Evolutionary conservation across 495 filamentous ascomycete genomes (phyloP).

Genomic region (Penicillium desertorum): DNA sequence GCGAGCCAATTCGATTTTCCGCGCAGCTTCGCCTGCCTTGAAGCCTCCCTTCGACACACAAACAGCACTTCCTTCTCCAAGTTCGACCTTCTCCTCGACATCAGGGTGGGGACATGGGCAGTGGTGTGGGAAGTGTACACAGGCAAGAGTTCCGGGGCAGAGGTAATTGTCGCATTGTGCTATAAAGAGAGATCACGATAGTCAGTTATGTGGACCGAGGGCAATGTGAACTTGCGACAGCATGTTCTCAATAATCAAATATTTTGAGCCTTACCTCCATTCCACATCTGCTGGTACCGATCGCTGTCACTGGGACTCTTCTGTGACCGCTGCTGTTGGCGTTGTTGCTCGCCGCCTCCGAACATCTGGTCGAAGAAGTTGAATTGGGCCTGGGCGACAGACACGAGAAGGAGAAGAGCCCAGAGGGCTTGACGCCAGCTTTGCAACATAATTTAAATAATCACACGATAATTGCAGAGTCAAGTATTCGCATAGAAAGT

Average conservation of each 20-base stretch:
- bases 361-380: slow-evolving; percentile 90
- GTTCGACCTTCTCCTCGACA: slow-evolving; percentile 85
- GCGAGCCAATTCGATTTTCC: slow-evolving; percentile 78
- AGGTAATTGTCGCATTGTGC: slow-evolving; percentile 84
- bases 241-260: not conserved
- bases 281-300: slow-evolving; percentile 73
- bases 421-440: slow-evolving; percentile 32
- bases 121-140: slow-evolving; percentile 91
- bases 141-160: slow-evolving; percentile 86
- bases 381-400: slow-evolving; percentile 67
- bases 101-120: slow-evolving; percentile 83
- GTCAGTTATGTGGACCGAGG: not conserved
- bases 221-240: slow-evolving; percentile 5
- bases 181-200: slow-evolving; percentile 22
- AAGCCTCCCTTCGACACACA: slow-evolving; percentile 83
- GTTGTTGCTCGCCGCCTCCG: slow-evolving; percentile 55
- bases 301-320: slow-evolving; percentile 76
- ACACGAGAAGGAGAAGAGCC: slow-evolving; percentile 49
- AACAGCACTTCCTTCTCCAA: slow-evolving; percentile 75
- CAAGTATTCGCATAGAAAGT: not conserved
- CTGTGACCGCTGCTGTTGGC: slow-evolving; percentile 63
- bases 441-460: slow-evolving; percentile 29
- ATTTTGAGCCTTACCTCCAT: slow-evolving; percentile 46
- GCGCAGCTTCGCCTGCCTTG: slow-evolving; percentile 67
- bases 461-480: not conserved